These are phyloP conservation scores for Aegilops tauschii DNA, from an alignment of 176 grass and related monocot species.

Conservation along the genomic window DNA sequence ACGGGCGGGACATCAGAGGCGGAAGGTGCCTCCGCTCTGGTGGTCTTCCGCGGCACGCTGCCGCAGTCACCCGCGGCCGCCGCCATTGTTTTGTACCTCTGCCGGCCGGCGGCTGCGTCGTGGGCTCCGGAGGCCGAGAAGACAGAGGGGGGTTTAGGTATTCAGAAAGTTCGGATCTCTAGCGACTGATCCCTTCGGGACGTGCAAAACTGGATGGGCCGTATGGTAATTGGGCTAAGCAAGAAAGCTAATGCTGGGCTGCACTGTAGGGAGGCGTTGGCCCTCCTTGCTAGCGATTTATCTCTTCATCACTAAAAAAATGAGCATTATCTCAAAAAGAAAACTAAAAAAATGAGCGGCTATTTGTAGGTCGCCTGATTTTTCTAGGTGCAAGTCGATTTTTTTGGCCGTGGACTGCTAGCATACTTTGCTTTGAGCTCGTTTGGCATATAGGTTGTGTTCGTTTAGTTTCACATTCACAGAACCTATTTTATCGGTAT, in stretches of 20 bases:
- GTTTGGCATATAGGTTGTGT: too few relatives aligned
- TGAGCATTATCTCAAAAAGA: too few relatives aligned
- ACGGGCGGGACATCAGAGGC: not conserved
- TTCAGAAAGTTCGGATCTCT: not conserved
- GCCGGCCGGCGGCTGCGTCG: constrained; percentile 12
- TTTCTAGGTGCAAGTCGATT: too few relatives aligned
- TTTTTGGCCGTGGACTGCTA: too few relatives aligned
- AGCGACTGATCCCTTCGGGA: too few relatives aligned
- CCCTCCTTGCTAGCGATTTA: too few relatives aligned
- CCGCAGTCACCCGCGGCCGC: constrained; percentile 25
- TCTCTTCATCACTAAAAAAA: too few relatives aligned
- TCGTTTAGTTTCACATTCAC: too few relatives aligned
- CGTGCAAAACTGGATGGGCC: not conserved
- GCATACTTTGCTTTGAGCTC: too few relatives aligned
- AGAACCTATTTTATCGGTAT: too few relatives aligned
- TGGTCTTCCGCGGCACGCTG: not conserved
- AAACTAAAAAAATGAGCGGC: too few relatives aligned
- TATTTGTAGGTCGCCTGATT: too few relatives aligned
- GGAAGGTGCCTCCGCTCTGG: constrained; percentile 10
- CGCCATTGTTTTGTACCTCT: constrained; percentile 22
- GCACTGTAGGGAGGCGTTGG: not conserved
- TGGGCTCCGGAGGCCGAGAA: not conserved
- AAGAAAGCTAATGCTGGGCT: not conserved
- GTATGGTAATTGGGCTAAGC: not conserved
- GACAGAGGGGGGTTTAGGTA: not conserved